Base-by-base conservation (phyloP, 2,329 filamentous ascomycete genomes). In the Pochonia chlamydosporia region DNA sequence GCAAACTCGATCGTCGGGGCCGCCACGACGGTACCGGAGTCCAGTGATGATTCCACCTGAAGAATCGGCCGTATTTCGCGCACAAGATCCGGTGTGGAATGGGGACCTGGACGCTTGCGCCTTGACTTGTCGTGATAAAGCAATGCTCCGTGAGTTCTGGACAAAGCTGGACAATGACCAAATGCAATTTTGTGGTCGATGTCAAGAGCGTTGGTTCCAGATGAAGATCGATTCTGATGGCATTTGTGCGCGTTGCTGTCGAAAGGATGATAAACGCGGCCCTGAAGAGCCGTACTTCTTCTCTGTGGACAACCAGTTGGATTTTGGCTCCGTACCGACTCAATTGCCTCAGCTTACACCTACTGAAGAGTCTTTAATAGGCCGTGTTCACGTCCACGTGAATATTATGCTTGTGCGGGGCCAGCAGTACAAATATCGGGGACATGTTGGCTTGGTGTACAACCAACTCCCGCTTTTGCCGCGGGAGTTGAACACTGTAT, bases 401-500 rank as follows among this genome's bases (percentile, higher is more conserved):
- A 40, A 23, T n/a, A 24, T 40, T 8, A 40, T 40, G 39, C 5
- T 24, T 8, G 18, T 24, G 18, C 39, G 39, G 16, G 50, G 40
- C 14, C 44, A 52, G 33, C 31, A 52, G 30, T 52, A 52, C 21
- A 45, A 46, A 18, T 52, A 49, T 36, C 36, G 28, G 8, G 44
- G 50, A 11, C 33, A 52, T 31, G 39, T 49, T 43, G 39, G 50
- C 23, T 26, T 31, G 11, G 25, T 50, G n/a, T 49, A 49, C 37
- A 25, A 25, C 20, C 37, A 49, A 23, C 44, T 52, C 13, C 47
- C 47, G 11, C 31, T 49, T 18, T 21, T 52, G 18, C 44, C 44
- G 5, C 40, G 13, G 23, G 30, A 52, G 16, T 42, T 52, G n/a
- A 28, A 52, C 23, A 36, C 40, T 30, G 25, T 52, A 6, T 3